phyloP scores from a whole-genome alignment of 202 grass and related monocot genomes.

The Saccharum hybrid region DNA sequence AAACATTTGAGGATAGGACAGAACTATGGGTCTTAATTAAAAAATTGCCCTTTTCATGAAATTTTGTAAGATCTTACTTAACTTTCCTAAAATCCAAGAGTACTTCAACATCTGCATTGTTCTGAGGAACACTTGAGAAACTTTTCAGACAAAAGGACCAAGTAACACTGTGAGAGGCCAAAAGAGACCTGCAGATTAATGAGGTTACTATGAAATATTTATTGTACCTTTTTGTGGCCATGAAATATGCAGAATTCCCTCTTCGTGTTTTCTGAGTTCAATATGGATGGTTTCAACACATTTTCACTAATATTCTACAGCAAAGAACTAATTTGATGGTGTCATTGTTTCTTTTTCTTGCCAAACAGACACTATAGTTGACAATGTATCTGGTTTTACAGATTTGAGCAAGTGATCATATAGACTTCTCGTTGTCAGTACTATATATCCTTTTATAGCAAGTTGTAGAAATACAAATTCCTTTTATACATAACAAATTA shows the following conservation, averaged over 20 bases:
- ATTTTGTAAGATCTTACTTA: neutral
- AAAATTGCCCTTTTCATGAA: neutral
- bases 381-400: neutral
- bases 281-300: neutral
- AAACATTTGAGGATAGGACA: neutral
- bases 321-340: slow-evolving; percentile 20
- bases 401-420: neutral
- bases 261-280: neutral
- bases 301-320: slow-evolving; percentile 8
- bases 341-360: neutral
- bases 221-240: too few species aligned
- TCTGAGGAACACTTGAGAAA: slow-evolving; percentile 6
- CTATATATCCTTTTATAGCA: neutral
- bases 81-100: neutral
- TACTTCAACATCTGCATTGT: neutral
- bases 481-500: neutral
- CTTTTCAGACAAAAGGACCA: neutral
- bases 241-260: neutral
- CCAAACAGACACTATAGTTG: neutral
- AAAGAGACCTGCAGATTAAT: neutral
- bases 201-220: neutral
- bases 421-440: neutral
- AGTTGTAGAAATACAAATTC: neutral
- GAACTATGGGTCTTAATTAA: neutral
- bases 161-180: neutral